These are phyloP conservation scores for Leishmania guyanensis DNA, from an alignment of 208 protist genomes.

Conservation along the genomic window DNA sequence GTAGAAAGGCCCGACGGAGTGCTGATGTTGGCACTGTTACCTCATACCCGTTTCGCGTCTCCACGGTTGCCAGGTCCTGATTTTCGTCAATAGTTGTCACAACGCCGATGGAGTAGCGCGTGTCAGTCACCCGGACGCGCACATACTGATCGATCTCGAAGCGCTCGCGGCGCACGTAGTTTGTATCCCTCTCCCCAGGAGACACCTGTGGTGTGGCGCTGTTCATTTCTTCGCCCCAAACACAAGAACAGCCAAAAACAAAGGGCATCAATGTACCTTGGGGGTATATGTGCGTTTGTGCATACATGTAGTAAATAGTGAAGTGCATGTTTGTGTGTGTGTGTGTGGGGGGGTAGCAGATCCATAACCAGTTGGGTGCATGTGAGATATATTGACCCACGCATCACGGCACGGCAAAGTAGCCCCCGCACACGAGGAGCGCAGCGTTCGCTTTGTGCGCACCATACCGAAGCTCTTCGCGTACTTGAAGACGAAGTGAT, in stretches of 20 bases:
- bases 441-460: not conserved
- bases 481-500: not conserved
- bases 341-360: not conserved
- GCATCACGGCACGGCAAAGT: not conserved
- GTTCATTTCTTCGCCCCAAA: conserved; percentile 18
- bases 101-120: conserved; percentile 78
- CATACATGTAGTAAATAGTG: not conserved
- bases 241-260: not conserved
- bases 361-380: not conserved
- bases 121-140: conserved; percentile 63
- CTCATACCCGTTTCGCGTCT: conserved; percentile 85
- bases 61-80: conserved; percentile 57
- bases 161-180: conserved; percentile 43
- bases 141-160: conserved; percentile 90
- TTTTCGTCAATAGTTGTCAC: conserved; percentile 63
- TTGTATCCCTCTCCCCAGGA: not conserved
- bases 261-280: not conserved
- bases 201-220: conserved; percentile 1
- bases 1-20: conserved; percentile 78
- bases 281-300: not conserved
- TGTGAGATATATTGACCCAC: not conserved
- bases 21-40: conserved; percentile 55
- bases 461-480: too few species aligned
- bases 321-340: not conserved
- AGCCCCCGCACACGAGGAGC: not conserved